Conservation (phyloP, 106 monocot species). For the Amphibolis antarctica region DNA sequence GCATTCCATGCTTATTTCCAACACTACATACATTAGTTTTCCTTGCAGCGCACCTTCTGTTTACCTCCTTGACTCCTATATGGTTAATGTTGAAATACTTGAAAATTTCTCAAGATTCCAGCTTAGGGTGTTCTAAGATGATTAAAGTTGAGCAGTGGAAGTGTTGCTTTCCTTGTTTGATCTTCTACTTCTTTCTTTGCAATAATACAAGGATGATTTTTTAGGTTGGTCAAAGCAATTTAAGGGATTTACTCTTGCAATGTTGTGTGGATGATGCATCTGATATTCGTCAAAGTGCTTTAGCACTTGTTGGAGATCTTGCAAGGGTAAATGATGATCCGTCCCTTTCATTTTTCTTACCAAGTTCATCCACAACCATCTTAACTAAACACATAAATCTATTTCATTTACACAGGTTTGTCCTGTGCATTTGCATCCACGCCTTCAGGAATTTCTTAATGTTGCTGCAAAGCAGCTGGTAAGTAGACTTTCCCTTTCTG, state of each 20-base stretch:
- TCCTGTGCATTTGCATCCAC: slow-evolving; percentile 77
- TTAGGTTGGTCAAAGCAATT: slow-evolving; percentile 79
- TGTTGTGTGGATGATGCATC: slow-evolving; percentile 83
- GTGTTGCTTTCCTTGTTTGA: not conserved
- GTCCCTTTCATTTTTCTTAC: not conserved
- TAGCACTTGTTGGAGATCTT: slow-evolving; percentile 97
- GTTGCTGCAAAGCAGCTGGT: slow-evolving; percentile 89
- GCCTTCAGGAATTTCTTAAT: slow-evolving; percentile 71
- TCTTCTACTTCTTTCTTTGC: not conserved
- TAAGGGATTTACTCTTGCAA: slow-evolving; percentile 84
- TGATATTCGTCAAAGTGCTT: slow-evolving; percentile 95
- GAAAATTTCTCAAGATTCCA: too few species aligned
- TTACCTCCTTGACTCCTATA: too few species aligned
- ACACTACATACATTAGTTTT: too few species aligned
- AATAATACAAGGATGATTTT: not conserved
- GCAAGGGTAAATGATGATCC: slow-evolving; percentile 44
- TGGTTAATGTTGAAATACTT: too few species aligned
- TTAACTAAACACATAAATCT: not conserved
- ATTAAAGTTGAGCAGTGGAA: too few species aligned
- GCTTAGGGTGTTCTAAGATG: too few species aligned
- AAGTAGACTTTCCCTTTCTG: slow-evolving; percentile 7
- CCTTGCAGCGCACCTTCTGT: too few species aligned
- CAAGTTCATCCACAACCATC: not conserved
- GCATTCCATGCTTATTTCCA: too few species aligned
- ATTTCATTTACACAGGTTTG: slow-evolving; percentile 52